phyloP scores from a whole-genome alignment of 441 rosid species.

The Erodium moschatum region DNA sequence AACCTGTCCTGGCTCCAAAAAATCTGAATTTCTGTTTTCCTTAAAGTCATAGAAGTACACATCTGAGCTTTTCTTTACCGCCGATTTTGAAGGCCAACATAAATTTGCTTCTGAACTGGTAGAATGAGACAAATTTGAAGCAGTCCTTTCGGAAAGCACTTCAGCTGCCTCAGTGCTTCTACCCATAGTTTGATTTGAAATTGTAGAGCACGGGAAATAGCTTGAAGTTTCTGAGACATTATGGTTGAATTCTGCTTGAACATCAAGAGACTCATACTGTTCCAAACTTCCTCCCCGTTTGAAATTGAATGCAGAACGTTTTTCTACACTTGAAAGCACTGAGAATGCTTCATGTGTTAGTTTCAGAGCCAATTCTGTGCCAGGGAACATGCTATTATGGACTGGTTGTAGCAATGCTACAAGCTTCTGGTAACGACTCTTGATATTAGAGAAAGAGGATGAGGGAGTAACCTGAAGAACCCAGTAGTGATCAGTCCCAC shows the following conservation, averaged over 20 bases:
- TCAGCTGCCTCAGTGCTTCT: neutral
- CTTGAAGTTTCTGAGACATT: slow-evolving; percentile 6
- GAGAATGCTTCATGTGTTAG: slow-evolving; percentile 17
- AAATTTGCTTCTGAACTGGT: slow-evolving; percentile 8
- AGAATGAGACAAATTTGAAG: slow-evolving; percentile 9
- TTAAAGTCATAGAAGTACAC: slow-evolving; percentile 23
- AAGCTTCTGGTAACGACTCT: slow-evolving; percentile 19
- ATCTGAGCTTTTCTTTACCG: slow-evolving; percentile 11
- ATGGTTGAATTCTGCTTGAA: slow-evolving; percentile 11
- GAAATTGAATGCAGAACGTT: slow-evolving; percentile 20
- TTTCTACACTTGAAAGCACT: slow-evolving; percentile 14
- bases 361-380: slow-evolving; percentile 20
- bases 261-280: slow-evolving; percentile 12
- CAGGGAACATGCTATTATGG: slow-evolving; percentile 13
- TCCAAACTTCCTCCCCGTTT: slow-evolving; percentile 22
- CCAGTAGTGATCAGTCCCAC: slow-evolving; percentile 24
- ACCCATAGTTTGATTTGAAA: neutral
- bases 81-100: slow-evolving; percentile 1
- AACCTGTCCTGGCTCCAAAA: slow-evolving; percentile 22
- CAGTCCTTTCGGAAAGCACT: slow-evolving; percentile 1
- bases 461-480: slow-evolving; percentile 26
- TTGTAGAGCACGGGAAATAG: neutral
- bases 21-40: slow-evolving; percentile 16
- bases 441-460: slow-evolving; percentile 7
- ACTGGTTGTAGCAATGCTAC: slow-evolving; percentile 21